phyloP scores from a whole-genome alignment of 1,284 basidiomycete species.

The Naganishia sp. region DNA sequence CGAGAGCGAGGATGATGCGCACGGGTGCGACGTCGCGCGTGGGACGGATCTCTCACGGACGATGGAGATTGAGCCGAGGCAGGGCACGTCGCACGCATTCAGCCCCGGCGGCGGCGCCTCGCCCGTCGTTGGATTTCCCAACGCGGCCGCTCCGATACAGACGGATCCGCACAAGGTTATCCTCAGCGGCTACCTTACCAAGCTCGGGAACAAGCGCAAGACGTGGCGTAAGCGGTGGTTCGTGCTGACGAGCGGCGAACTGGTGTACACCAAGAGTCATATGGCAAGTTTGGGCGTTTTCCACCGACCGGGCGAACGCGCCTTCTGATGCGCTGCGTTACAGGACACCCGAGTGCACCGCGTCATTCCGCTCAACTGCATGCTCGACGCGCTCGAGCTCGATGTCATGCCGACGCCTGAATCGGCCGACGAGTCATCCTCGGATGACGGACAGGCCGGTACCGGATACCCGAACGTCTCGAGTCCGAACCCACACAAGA shows the following conservation, averaged over 20 bases:
- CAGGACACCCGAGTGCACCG: slow-evolving; percentile 86
- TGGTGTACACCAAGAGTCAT: slow-evolving; percentile 81
- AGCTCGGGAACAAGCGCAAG: slow-evolving; percentile 87
- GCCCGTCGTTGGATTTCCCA: background rate
- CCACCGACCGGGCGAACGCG: no score
- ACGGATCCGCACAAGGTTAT: slow-evolving; percentile 71
- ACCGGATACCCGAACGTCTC: background rate
- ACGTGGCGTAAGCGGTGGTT: slow-evolving; percentile 97
- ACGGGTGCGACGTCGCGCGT: background rate
- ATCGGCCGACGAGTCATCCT: slow-evolving; percentile 31
- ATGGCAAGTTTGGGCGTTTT: slow-evolving; percentile 63
- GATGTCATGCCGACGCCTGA: slow-evolving; percentile 54
- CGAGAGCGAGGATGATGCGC: slow-evolving; percentile 19
- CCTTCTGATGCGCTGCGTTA: slow-evolving; percentile 4
- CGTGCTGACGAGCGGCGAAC: slow-evolving; percentile 73
- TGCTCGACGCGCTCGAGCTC: slow-evolving; percentile 91
- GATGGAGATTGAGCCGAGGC: slow-evolving; percentile 13
- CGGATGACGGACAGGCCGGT: slow-evolving; percentile 30
- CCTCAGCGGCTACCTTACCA: slow-evolving; percentile 90
- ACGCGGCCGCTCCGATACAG: slow-evolving; percentile 38
- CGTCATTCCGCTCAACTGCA: slow-evolving; percentile 76
- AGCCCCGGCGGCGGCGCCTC: background rate
- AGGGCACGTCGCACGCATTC: background rate
- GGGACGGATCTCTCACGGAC: slow-evolving; percentile 30
- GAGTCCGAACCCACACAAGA: slow-evolving; percentile 5